Evolutionary conservation across 2,329 filamentous ascomycete species (phyloP), one percentile per base, ranked within the genome.

Genomic region (Fonsecaea multimorphosa): DNA sequence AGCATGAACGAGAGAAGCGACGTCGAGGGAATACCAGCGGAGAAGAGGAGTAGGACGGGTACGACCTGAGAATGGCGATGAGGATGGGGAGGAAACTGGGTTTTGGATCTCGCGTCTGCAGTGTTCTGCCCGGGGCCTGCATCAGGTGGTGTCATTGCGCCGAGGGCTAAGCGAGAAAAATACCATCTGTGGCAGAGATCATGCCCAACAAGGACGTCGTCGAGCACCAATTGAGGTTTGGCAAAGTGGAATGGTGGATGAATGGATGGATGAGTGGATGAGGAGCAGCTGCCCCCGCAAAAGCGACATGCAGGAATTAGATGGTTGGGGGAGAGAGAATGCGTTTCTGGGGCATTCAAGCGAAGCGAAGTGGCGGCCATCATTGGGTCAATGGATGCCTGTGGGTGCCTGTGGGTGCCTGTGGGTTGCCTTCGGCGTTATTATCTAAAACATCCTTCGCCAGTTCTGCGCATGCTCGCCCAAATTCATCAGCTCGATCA

Each of bases 161-260:
- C 49, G 44, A 52, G 34, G 32, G 27, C 5, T 49, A 44, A 44
- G 44, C 58, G 58, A 60, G 46, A 38, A 36, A 60, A 60, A 60
- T 32, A 5, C 46, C 31, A 7, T 49, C 34, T 29, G 44, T 14
- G 46, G 44, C 46, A 53, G 31, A 52, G 58, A 14, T 53, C 31
- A 52, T n/a, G 27, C 58, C 58, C 29, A 49, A 60, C 31, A 36
- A 34, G 58, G 58, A 34, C 44, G 29, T 14, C 29, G 19, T 22
- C 44, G 31, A 16, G 58, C 19, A 12, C 44, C 44, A 27, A 49
- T 49, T 27, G 44, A 49, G 19, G 11, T 49, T 49, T 24, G 44
- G 19, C 11, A 5, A 49, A 7, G 44, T 49, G 44, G 44, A 27
- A 27, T 24, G 22, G 19, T 27, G 44, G 44, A 12, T 49, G 44